phyloP scores from a whole-genome alignment of 2,329 filamentous ascomycete species.

The Hortaea sp. region DNA sequence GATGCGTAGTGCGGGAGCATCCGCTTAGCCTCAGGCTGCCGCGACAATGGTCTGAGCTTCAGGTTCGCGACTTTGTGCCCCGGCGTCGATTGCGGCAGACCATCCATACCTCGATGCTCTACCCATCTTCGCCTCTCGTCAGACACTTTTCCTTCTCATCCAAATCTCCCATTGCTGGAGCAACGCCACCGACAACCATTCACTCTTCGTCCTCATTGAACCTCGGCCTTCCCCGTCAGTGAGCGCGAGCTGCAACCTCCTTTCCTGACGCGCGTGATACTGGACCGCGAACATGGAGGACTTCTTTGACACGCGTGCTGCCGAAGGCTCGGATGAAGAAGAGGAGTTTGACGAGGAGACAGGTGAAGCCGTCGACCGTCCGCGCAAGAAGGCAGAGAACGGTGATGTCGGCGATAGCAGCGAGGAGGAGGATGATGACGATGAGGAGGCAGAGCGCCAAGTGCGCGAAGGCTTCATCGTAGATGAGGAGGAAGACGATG shows the following conservation, averaged over 20 bases:
- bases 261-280: background rate
- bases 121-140: too few relatives aligned
- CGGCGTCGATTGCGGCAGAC: background rate
- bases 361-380: constrained; percentile 41
- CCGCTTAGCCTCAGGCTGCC: background rate
- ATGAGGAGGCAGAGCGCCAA: constrained; percentile 76
- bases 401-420: constrained; percentile 67
- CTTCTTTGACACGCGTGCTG: constrained; percentile 74
- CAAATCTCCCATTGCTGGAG: background rate
- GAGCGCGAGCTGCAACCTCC: background rate
- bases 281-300: constrained; percentile 27
- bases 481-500: constrained; percentile 71
- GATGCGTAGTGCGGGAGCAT: background rate
- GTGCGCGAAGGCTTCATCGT: constrained; percentile 89
- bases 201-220: background rate
- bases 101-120: background rate
- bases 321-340: constrained; percentile 77
- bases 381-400: constrained; percentile 30
- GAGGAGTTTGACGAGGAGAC: constrained; percentile 75
- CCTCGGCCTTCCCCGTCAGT: background rate
- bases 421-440: constrained; percentile 76
- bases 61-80: background rate
- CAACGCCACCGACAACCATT: background rate
- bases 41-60: background rate
- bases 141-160: background rate